phyloP scores from a whole-genome alignment of 768 basidiomycete species.

The Cystobasidium onofrii region DNA sequence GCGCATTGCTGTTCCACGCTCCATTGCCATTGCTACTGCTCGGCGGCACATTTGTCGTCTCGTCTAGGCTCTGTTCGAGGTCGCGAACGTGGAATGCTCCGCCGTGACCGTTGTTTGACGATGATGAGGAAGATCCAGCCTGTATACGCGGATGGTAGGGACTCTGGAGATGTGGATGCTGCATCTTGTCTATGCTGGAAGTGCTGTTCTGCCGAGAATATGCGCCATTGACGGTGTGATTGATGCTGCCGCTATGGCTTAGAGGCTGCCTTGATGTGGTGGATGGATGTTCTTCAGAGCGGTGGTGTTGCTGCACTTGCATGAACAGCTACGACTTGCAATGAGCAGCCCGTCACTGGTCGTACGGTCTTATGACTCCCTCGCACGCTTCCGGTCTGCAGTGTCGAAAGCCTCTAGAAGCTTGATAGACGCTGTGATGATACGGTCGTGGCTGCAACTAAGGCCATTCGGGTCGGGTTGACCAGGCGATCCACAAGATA shows the following conservation, averaged over 20 bases:
- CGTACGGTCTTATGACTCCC: too few relatives aligned
- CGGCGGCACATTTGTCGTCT: neutral
- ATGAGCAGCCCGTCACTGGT: too few relatives aligned
- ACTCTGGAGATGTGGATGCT: constrained; percentile 6
- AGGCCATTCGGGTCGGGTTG: too few relatives aligned
- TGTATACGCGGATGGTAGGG: neutral
- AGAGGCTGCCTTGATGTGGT: neutral
- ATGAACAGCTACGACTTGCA: neutral
- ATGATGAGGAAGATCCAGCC: neutral
- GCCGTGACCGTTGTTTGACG: neutral
- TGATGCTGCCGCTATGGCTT: constrained; percentile 1
- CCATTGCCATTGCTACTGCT: neutral
- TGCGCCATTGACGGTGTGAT: neutral
- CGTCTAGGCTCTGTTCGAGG: neutral
- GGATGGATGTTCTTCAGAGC: neutral
- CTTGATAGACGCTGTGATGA: too few relatives aligned
- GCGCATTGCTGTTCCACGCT: neutral
- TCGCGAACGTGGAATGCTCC: constrained; percentile 2
- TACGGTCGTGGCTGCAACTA: too few relatives aligned
- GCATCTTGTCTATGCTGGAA: constrained; percentile 8
- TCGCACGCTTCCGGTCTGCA: too few relatives aligned
- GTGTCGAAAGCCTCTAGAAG: too few relatives aligned
- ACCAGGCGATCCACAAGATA: too few relatives aligned
- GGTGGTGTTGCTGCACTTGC: neutral
- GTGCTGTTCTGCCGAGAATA: neutral